phyloP scores from a whole-genome alignment of 129 eudicot genomes.

The Solidago caesia region DNA sequence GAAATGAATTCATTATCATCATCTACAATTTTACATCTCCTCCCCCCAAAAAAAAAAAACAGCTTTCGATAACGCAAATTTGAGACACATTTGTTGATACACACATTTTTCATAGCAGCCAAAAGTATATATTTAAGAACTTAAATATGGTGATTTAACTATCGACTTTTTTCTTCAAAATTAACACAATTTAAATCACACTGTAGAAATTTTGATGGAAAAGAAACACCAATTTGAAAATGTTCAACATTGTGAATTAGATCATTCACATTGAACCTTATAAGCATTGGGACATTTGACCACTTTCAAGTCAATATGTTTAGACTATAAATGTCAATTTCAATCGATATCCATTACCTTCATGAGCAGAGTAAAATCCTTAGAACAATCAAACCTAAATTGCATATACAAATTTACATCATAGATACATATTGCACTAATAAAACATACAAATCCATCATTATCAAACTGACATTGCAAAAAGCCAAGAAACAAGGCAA shows the following conservation, averaged over 20 bases:
- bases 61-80: background rate
- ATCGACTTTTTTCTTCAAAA: background rate
- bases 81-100: background rate
- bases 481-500: slow-evolving; percentile 1
- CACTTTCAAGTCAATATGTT: slow-evolving; percentile 20
- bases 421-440: background rate
- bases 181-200: slow-evolving; percentile 5
- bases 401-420: background rate
- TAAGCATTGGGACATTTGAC: slow-evolving; percentile 16
- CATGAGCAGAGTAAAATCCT: background rate
- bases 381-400: slow-evolving; percentile 24
- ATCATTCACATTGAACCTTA: slow-evolving; percentile 18
- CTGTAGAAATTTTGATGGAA: background rate
- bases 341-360: too few species aligned
- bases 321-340: too few species aligned
- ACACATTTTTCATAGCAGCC: background rate
- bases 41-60: background rate
- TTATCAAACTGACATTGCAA: slow-evolving; percentile 17
- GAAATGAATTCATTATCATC: background rate
- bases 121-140: background rate
- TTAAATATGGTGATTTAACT: background rate
- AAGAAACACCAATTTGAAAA: background rate
- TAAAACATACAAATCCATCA: slow-evolving; percentile 2
- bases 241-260: background rate
- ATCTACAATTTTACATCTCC: background rate